Evolutionary conservation across 495 filamentous ascomycete genomes (phyloP).

Genomic region (Collariella sp.): DNA sequence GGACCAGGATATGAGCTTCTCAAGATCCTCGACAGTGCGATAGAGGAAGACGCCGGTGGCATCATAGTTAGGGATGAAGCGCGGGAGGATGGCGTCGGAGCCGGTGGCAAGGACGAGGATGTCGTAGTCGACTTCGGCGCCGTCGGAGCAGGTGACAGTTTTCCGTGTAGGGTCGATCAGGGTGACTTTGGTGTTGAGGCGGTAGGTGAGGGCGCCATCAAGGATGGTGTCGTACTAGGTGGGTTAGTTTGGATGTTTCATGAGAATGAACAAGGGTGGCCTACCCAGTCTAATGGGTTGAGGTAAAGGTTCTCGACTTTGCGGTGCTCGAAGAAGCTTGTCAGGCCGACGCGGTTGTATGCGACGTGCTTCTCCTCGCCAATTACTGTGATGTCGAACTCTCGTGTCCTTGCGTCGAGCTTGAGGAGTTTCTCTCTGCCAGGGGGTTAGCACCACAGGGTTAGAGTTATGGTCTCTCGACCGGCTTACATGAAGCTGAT

Average conservation of each 20-base stretch:
- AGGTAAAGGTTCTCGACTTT: constrained; percentile 85
- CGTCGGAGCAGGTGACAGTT: constrained; percentile 60
- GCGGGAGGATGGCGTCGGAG: constrained; percentile 78
- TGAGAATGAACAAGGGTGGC: constrained; percentile 12
- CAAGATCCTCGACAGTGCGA: constrained; percentile 76
- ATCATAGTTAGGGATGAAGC: constrained; percentile 73
- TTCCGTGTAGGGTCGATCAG: constrained; percentile 58
- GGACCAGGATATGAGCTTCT: constrained; percentile 71
- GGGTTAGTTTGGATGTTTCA: neutral
- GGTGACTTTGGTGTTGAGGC: constrained; percentile 73
- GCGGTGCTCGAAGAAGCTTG: constrained; percentile 85
- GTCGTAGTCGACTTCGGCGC: constrained; percentile 70
- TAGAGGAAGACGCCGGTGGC: constrained; percentile 93
- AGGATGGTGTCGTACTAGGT: constrained; percentile 35
- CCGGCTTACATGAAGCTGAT: constrained; percentile 77
- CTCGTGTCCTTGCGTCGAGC: constrained; percentile 62
- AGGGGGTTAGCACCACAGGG: too few species aligned
- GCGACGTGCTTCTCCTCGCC: constrained; percentile 89
- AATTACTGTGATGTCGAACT: constrained; percentile 83
- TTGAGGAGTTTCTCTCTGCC: constrained; percentile 79
- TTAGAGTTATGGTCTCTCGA: too few species aligned
- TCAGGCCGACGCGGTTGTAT: constrained; percentile 94
- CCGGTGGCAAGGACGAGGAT: constrained; percentile 86
- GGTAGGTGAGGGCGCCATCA: constrained; percentile 66
- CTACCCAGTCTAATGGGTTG: constrained; percentile 82